These are phyloP conservation scores for Phytophthora cajani DNA, from an alignment of 352 stramenopile genomes.

Conservation along the genomic window DNA sequence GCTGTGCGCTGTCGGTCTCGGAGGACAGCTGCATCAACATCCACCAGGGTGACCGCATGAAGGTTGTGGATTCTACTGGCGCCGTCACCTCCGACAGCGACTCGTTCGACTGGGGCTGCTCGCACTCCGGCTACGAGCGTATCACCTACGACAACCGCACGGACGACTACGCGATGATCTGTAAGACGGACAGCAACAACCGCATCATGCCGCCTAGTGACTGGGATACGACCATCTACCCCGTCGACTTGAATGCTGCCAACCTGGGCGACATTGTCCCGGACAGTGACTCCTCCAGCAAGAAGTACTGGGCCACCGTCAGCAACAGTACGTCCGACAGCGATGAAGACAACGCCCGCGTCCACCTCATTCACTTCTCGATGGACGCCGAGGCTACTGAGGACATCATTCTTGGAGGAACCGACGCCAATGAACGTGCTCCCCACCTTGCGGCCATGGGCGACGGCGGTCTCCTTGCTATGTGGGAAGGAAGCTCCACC, in stretches of 20 bases:
- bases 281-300: slow-evolving; percentile 21
- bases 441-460: slow-evolving; percentile 51
- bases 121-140: slow-evolving; percentile 58
- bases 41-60: slow-evolving; percentile 66
- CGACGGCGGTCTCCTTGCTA: slow-evolving; percentile 38
- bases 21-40: slow-evolving; percentile 65
- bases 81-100: slow-evolving; percentile 34
- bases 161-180: slow-evolving; percentile 52
- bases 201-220: slow-evolving; percentile 59
- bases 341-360: slow-evolving; percentile 42
- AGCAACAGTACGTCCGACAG: slow-evolving; percentile 34
- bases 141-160: slow-evolving; percentile 53
- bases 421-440: slow-evolving; percentile 50
- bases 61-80: slow-evolving; percentile 46
- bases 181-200: slow-evolving; percentile 71
- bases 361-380: slow-evolving; percentile 55
- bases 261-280: slow-evolving; percentile 60
- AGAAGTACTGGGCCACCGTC: slow-evolving; percentile 60
- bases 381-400: slow-evolving; percentile 33
- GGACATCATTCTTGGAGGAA: slow-evolving; percentile 52
- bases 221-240: slow-evolving; percentile 54
- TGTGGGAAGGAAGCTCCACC: slow-evolving; percentile 46
- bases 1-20: slow-evolving; percentile 50
- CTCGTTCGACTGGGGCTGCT: slow-evolving; percentile 61
- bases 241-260: slow-evolving; percentile 46